Percentiles rank a stretch among this genome's conserved stretches.
Evolutionary conservation across 2,329 filamentous ascomycete genomes (phyloP).

Genomic region (Metarhizium robertsii): DNA sequence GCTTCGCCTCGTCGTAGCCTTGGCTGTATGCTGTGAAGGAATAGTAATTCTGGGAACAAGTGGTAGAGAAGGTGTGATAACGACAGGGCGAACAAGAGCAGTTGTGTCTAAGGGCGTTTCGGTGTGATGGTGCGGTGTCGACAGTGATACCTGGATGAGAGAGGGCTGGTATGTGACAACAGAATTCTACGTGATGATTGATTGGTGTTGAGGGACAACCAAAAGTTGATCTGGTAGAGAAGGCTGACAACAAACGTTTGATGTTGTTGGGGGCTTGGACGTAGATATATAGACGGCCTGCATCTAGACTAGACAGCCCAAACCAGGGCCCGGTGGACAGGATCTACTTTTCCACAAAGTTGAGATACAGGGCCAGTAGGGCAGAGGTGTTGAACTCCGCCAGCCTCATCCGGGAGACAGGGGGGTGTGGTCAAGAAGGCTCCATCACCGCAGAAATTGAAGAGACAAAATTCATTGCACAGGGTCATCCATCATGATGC

Average conservation of each 20-base stretch:
- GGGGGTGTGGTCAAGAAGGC: conserved; percentile 2
- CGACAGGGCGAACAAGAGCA: neutral
- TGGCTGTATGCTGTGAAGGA: neutral
- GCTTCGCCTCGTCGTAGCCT: neutral
- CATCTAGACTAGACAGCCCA: conserved; percentile 1
- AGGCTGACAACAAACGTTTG: neutral
- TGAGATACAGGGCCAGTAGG: conserved; percentile 7
- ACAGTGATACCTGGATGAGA: neutral
- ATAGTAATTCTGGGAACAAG: neutral
- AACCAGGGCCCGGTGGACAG: conserved; percentile 6
- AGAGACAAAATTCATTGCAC: neutral
- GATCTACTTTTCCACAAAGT: conserved; percentile 7
- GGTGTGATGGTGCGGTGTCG: neutral
- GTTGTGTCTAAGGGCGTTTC: neutral
- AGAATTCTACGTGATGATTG: neutral
- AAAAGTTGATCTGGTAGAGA: neutral
- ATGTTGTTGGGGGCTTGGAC: conserved; percentile 9
- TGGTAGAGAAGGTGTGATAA: neutral
- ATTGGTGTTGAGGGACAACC: neutral
- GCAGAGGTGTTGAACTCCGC: conserved; percentile 3
- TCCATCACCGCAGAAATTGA: conserved; percentile 1
- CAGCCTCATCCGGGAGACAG: conserved; percentile 12
- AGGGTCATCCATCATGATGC: neutral
- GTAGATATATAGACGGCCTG: conserved; percentile 10
- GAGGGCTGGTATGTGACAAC: neutral